Base-by-base conservation (phyloP, 2,329 filamentous ascomycete genomes). In the Cordyceps cicadae region DNA sequence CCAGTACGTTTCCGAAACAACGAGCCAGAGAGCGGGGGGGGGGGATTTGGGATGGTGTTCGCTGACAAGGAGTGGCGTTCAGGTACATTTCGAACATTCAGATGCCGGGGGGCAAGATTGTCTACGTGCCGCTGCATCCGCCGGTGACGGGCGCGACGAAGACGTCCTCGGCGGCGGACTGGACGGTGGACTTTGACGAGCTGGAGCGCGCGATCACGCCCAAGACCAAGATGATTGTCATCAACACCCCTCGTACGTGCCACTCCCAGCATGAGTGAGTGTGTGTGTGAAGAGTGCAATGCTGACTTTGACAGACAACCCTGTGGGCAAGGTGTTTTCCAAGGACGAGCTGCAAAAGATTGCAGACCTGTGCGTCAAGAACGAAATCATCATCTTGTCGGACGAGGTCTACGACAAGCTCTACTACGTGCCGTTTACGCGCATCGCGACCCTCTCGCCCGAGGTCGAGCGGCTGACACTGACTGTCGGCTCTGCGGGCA, bases 21-120 rank as follows among this genome's bases (percentile, higher is more conserved):
- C 37, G 21, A 21, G n/a, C 26, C n/a, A 34, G 12, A 54, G 45
- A 29, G 14, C 24, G 12, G 45, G n/a, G n/a, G n/a, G n/a, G n/a
- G n/a, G n/a, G 32, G 39, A 45, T 34, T 17, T 14, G 49, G 21
- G 32, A 32, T 2, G 39, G 14, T 2, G 12, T 12, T 12, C 17
- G n/a, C 17, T 37, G 39, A 32, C 41, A 54, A 29, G 29, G 29
- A 32, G 7, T 17, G 52, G 12, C 4, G 15, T 6, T 5, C 56
- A 86, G 82, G 67, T 96, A 97, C 73, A 96, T 99, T 66, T 92
- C 88, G 79, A 99, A 99, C 76, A 97, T 99, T 65, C 90, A 97
- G 75, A 97, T 99, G 92, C 87, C 94, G 0, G 94, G 94, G 56
- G 94, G 94, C 66, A 95, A 88, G 71, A 90, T 97, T 65, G 88